Evolutionary conservation across 2,329 filamentous ascomycete species (phyloP).

Genomic region (Penicillium carneum): DNA sequence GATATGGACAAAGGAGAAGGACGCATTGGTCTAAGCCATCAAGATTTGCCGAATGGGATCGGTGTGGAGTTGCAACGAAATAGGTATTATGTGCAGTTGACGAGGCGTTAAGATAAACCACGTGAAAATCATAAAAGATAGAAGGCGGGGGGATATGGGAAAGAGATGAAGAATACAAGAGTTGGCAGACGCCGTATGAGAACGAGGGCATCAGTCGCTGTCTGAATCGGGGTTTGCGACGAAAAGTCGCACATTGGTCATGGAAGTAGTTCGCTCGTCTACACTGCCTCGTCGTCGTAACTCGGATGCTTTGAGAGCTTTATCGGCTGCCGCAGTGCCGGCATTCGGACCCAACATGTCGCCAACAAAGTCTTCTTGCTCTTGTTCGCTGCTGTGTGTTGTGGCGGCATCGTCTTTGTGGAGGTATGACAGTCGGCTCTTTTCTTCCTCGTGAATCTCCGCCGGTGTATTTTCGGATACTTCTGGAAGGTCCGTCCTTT

Average conservation of each 20-base stretch:
- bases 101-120: slow-evolving; percentile 18
- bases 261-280: slow-evolving; percentile 58
- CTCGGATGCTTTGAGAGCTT: slow-evolving; percentile 54
- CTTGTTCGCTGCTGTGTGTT: slow-evolving; percentile 50
- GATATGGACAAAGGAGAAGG: slow-evolving; percentile 27
- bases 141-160: slow-evolving; percentile 20
- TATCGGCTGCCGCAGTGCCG: slow-evolving; percentile 48
- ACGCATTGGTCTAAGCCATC: slow-evolving; percentile 20
- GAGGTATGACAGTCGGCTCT: slow-evolving; percentile 36
- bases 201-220: slow-evolving; percentile 44
- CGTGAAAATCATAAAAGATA: slow-evolving; percentile 27
- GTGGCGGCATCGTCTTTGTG: slow-evolving; percentile 41
- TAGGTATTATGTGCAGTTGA: slow-evolving; percentile 38
- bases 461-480: slow-evolving; percentile 51
- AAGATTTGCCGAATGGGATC: slow-evolving; percentile 24
- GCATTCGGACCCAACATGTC: slow-evolving; percentile 58
- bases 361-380: slow-evolving; percentile 61
- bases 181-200: neutral
- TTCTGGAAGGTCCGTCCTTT: slow-evolving; percentile 52
- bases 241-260: slow-evolving; percentile 56
- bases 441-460: slow-evolving; percentile 39
- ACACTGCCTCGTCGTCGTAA: slow-evolving; percentile 57
- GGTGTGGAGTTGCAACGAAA: slow-evolving; percentile 22
- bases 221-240: slow-evolving; percentile 57
- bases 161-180: slow-evolving; percentile 12